phyloP scores from a whole-genome alignment of 768 basidiomycete genomes.

The Phaffia australis region DNA sequence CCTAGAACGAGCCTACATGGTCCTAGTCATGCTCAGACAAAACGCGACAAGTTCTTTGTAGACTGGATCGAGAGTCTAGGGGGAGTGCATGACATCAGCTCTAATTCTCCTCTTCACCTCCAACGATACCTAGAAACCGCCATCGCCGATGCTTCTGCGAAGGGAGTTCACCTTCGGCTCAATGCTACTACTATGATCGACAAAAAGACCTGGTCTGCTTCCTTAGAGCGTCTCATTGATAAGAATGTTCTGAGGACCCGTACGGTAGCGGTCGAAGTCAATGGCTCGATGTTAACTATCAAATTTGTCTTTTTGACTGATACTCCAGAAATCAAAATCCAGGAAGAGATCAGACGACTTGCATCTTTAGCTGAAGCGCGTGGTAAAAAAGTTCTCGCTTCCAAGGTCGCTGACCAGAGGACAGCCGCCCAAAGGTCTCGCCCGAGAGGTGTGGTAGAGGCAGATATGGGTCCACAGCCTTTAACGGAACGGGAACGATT shows the following conservation, averaged over 20 bases:
- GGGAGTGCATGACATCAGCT: constrained; percentile 1
- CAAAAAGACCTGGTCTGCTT: constrained; percentile 2
- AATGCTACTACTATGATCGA: constrained; percentile 5
- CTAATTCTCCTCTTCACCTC: not conserved
- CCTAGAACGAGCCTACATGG: too few relatives aligned
- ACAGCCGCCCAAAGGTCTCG: too few relatives aligned
- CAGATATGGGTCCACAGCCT: too few relatives aligned
- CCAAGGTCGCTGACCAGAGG: not conserved
- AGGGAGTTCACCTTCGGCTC: constrained; percentile 2
- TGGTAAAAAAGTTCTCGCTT: too few relatives aligned
- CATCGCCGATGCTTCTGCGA: constrained; percentile 1
- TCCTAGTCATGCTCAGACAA: not conserved
- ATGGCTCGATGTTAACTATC: constrained; percentile 4
- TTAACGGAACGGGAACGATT: too few relatives aligned
- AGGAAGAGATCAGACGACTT: not conserved
- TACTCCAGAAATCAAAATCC: not conserved
- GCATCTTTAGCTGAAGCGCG: not conserved
- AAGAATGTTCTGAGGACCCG: constrained; percentile 4
- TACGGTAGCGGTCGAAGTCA: not conserved
- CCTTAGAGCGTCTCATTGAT: constrained; percentile 5
- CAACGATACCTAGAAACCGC: constrained; percentile 5
- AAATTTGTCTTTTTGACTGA: constrained; percentile 10
- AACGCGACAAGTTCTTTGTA: constrained; percentile 9
- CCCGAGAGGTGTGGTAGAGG: too few relatives aligned
- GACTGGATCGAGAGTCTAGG: constrained; percentile 12